Conservation (phyloP, 768 basidiomycete species). For the Leucocoprinus birnbaumii region DNA sequence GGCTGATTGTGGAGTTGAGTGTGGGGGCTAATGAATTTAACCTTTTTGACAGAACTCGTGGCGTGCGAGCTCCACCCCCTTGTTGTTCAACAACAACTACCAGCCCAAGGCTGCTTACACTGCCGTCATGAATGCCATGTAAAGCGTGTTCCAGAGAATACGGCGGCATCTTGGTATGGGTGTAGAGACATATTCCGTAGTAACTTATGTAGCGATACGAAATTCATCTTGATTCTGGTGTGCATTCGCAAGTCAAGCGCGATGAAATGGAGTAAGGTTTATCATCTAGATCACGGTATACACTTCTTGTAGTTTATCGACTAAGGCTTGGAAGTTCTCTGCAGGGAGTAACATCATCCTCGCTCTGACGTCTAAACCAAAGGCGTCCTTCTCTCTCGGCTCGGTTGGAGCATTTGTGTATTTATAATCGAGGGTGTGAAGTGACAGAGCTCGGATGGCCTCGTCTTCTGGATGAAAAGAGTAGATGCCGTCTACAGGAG, state of each 20-base stretch:
- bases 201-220: neutral
- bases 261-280: neutral
- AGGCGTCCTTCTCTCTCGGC: conserved; percentile 56
- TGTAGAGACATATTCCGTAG: neutral
- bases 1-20: neutral
- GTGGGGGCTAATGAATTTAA: neutral
- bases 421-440: conserved; percentile 45
- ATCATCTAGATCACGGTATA: neutral
- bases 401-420: conserved; percentile 48
- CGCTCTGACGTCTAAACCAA: conserved; percentile 71
- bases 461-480: conserved; percentile 89
- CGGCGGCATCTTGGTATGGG: neutral
- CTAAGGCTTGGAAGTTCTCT: conserved; percentile 1
- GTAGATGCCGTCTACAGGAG: conserved; percentile 52
- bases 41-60: conserved; percentile 22
- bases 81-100: conserved; percentile 26
- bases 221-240: neutral
- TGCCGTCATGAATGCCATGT: conserved; percentile 18
- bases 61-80: conserved; percentile 20
- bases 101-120: conserved; percentile 25
- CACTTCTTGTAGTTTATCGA: conserved; percentile 5
- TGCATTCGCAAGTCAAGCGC: neutral
- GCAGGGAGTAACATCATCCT: conserved; percentile 60
- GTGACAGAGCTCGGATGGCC: conserved; percentile 55
- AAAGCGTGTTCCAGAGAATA: neutral